Base-by-base conservation (phyloP, 148 eudicot species). In the Fagopyrum homotropicum region DNA sequence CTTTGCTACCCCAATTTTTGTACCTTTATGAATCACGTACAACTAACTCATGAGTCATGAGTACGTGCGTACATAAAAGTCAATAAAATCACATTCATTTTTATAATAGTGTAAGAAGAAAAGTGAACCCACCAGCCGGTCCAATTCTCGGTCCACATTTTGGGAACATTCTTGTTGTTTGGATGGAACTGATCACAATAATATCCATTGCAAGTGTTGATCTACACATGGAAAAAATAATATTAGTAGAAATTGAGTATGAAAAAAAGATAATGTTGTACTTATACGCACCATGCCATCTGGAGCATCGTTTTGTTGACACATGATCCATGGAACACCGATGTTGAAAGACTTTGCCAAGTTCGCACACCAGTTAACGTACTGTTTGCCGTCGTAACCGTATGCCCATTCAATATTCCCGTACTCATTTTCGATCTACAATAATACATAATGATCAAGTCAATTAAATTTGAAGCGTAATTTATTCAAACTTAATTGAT, bases 71-170 rank as follows among this genome's bases (percentile, higher is more conserved):
- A 35, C 40, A 2, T 35, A 35, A 0, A 35, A 48, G n/a, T 46
- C 0, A 73, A 5, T 48, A 35, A 0, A 44, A 30, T n/a, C 17
- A 73, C 4, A 59, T 35, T 35, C 3, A 2, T 35, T 35, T 0
- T 35, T 35, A 35, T 35, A 59, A 19, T 4, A 17, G 17, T 54
- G 46, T 47, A 5, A 16, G 17, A n/a, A 7, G 7, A 60, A 60
- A 0, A 60, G 8, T 72, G 17, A 46, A 75, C 79, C 75, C 16
- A 88, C 91, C 91, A 88, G 61, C 91, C 91, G 14, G 82, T 80
- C 91, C 91, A 88, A 30, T 86, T 86, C 61, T 88, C 88, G 4
- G 89, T 88, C 91, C 91, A 88, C 55, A 88, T 86, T 76, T 88
- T 88, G 4, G 91, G 91, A 15, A 61, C 60, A 29, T 82, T 80